Evolutionary conservation across 1,284 basidiomycete genomes (phyloP).

Genomic region (Malassezia restricta): DNA sequence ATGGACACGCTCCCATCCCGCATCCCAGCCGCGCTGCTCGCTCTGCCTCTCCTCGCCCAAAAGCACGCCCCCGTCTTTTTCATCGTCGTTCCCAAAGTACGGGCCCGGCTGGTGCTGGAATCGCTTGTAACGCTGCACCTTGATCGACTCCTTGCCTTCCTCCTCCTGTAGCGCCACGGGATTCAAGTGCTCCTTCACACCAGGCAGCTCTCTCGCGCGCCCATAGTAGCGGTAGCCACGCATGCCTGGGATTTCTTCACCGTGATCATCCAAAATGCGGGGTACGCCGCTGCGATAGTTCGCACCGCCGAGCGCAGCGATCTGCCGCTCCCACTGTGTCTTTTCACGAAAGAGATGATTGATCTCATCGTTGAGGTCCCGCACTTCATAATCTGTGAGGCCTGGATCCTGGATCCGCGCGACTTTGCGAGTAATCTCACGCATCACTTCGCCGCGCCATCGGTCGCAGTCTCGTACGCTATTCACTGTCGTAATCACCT

Average conservation of each 20-base stretch:
- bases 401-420: conserved; percentile 93
- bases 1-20: conserved; percentile 56
- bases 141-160: conserved; percentile 60
- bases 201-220: conserved; percentile 86
- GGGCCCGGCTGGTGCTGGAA: conserved; percentile 74
- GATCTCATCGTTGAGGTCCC: conserved; percentile 94
- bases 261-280: conserved; percentile 86
- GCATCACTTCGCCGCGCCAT: conserved; percentile 85
- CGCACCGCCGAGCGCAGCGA: conserved; percentile 82
- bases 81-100: conserved; percentile 87
- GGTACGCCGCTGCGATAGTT: conserved; percentile 79
- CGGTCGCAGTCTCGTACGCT: conserved; percentile 83
- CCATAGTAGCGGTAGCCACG: conserved; percentile 99
- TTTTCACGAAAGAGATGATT: conserved; percentile 92
- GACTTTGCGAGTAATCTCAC: conserved; percentile 89
- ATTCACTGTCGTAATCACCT: conserved; percentile 79
- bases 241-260: conserved; percentile 78
- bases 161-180: conserved; percentile 61
- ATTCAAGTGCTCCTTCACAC: conserved; percentile 83
- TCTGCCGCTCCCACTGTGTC: conserved; percentile 93
- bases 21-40: conserved; percentile 54
- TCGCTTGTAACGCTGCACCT: conserved; percentile 66
- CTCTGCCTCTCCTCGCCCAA: conserved; percentile 46
- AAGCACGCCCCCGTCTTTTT: conserved; percentile 57
- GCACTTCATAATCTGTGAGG: conserved; percentile 85